These are phyloP conservation scores for Neonectria magnoliae DNA, from an alignment of 2,329 filamentous ascomycete species.

Conservation along the genomic window DNA sequence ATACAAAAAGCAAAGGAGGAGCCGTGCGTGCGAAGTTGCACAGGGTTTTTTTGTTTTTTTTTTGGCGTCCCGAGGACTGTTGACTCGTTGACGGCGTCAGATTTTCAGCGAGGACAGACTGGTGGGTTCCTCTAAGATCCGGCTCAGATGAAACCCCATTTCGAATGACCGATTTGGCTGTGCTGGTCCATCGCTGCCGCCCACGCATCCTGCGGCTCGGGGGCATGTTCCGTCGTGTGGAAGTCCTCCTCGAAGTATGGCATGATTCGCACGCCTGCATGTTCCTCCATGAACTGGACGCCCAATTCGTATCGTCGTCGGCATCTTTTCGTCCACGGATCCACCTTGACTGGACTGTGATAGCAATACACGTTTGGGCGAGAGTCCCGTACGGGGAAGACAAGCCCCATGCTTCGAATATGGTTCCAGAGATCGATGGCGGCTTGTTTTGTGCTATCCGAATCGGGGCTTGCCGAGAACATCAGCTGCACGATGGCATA, in stretches of 20 bases:
- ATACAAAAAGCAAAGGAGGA: slow-evolving; percentile 10
- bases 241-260: slow-evolving; percentile 58
- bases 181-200: slow-evolving; percentile 47
- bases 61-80: slow-evolving; percentile 22
- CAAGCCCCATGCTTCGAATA: slow-evolving; percentile 47
- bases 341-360: slow-evolving; percentile 55
- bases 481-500: slow-evolving; percentile 55
- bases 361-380: slow-evolving; percentile 54
- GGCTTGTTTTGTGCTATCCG: slow-evolving; percentile 48
- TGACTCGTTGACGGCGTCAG: slow-evolving; percentile 28
- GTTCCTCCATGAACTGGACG: slow-evolving; percentile 50
- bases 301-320: slow-evolving; percentile 53
- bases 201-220: slow-evolving; percentile 51
- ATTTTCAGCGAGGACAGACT: slow-evolving; percentile 19
- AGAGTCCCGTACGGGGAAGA: slow-evolving; percentile 50
- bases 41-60: no score
- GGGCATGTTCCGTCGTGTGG: slow-evolving; percentile 52
- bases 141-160: slow-evolving; percentile 49
- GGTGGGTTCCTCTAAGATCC: slow-evolving; percentile 24
- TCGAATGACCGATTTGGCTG: slow-evolving; percentile 38
- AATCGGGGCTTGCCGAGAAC: slow-evolving; percentile 48
- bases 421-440: slow-evolving; percentile 52
- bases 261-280: slow-evolving; percentile 50
- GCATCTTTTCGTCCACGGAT: slow-evolving; percentile 57
- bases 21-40: slow-evolving; percentile 10